Percentiles rank a stretch among this genome's conserved stretches.
phyloP scores from a whole-genome alignment of 2,329 filamentous ascomycete species.

The Botryotinia narcissicola region DNA sequence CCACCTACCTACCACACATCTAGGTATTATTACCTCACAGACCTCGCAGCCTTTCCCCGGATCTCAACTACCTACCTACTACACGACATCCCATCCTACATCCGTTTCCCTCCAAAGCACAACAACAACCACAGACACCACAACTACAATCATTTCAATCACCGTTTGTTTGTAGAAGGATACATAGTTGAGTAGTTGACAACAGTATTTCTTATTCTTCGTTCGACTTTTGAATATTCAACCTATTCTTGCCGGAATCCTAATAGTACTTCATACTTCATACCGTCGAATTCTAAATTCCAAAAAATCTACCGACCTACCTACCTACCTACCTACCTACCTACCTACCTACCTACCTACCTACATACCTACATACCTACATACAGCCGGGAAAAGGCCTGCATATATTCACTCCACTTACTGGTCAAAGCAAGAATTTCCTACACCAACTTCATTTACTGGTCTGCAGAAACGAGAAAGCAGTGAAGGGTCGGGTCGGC shows the following conservation, averaged over 20 bases:
- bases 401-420: neutral
- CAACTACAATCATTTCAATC: neutral
- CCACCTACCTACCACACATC: neutral
- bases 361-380: neutral
- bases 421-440: neutral
- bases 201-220: neutral
- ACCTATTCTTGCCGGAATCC: neutral
- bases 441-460: conserved; percentile 18
- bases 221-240: neutral
- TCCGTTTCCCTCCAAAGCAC: neutral
- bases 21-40: neutral
- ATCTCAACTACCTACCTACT: neutral
- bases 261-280: neutral
- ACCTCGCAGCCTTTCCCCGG: neutral
- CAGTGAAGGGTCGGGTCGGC: conserved; percentile 25
- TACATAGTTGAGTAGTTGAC: neutral
- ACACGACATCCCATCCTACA: neutral
- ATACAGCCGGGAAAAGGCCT: conserved; percentile 6
- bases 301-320: neutral
- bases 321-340: neutral
- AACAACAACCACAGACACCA: neutral
- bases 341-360: neutral
- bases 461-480: conserved; percentile 20
- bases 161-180: too few species aligned
- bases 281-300: neutral